Conservation (phyloP, 257 asterid genomes). For the Ballota nigra region DNA sequence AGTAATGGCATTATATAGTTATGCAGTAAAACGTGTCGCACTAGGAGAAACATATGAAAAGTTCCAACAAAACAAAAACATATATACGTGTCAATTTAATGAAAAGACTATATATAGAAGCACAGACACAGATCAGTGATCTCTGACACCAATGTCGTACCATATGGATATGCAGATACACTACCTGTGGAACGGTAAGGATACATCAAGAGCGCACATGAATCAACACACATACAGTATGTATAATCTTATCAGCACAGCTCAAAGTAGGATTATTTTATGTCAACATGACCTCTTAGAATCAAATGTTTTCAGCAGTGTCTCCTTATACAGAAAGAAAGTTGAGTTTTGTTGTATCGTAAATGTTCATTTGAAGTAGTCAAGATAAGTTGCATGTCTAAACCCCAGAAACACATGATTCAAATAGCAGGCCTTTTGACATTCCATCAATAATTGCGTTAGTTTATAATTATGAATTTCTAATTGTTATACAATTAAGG, state of each 20-base stretch:
- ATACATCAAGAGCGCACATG: neutral
- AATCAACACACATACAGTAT: neutral
- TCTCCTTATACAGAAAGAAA: neutral
- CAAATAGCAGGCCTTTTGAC: neutral
- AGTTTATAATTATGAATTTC: neutral
- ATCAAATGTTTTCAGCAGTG: neutral
- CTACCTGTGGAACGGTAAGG: neutral
- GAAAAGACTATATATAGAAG: conserved; percentile 13
- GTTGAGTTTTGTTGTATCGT: neutral
- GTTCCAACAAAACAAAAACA: neutral
- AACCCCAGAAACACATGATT: conserved; percentile 2
- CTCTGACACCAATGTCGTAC: neutral
- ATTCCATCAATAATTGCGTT: neutral
- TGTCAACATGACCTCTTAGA: neutral
- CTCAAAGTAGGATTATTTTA: neutral
- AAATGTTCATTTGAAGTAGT: conserved; percentile 1
- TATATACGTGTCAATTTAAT: neutral
- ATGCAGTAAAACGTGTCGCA: neutral
- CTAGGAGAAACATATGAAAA: neutral
- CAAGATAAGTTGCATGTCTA: neutral
- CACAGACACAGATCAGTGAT: neutral
- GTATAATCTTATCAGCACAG: neutral
- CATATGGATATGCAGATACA: neutral
- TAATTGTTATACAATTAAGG: neutral
- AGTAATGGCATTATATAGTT: neutral